A percentile compares a stretch with the other conserved stretches of the same genome.
phyloP scores from a whole-genome alignment of 768 basidiomycete species.

The Panaeolus cyanescens region DNA sequence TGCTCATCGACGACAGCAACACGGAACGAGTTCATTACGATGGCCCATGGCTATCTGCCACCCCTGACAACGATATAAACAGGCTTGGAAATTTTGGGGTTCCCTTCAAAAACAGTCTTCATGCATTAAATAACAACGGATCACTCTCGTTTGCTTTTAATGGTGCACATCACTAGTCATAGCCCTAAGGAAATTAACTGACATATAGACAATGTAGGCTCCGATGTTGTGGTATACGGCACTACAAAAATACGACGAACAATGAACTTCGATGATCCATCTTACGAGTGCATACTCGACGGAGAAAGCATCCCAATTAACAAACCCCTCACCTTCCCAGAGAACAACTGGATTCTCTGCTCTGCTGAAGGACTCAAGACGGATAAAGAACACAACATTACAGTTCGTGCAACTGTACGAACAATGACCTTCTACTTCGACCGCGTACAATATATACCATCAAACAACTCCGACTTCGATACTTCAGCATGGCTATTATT shows the following conservation, averaged over 20 bases:
- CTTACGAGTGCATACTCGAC: conserved; percentile 12
- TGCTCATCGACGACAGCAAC: background rate
- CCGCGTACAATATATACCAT: conserved; percentile 5
- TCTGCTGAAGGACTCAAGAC: background rate
- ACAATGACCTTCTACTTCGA: conserved; percentile 12
- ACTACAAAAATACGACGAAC: conserved; percentile 7
- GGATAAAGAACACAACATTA: conserved; percentile 12
- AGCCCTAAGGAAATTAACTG: too few species aligned
- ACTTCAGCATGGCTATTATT: background rate
- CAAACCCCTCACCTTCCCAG: background rate
- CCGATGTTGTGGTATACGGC: background rate
- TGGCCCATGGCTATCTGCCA: background rate
- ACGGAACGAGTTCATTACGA: background rate
- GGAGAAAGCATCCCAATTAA: conserved; percentile 1
- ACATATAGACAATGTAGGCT: too few species aligned
- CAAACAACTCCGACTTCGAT: background rate
- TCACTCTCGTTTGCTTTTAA: conserved; percentile 26
- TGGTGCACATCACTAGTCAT: conserved; percentile 15
- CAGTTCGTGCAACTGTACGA: conserved; percentile 8
- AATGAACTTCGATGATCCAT: conserved; percentile 9
- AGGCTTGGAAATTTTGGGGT: conserved; percentile 31
- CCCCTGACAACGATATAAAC: background rate
- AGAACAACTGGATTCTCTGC: conserved; percentile 13
- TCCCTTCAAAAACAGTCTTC: conserved; percentile 27
- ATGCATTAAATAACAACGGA: conserved; percentile 24